These are phyloP conservation scores for Daldinia childiae DNA, from an alignment of 495 filamentous ascomycete species.

Conservation along the genomic window DNA sequence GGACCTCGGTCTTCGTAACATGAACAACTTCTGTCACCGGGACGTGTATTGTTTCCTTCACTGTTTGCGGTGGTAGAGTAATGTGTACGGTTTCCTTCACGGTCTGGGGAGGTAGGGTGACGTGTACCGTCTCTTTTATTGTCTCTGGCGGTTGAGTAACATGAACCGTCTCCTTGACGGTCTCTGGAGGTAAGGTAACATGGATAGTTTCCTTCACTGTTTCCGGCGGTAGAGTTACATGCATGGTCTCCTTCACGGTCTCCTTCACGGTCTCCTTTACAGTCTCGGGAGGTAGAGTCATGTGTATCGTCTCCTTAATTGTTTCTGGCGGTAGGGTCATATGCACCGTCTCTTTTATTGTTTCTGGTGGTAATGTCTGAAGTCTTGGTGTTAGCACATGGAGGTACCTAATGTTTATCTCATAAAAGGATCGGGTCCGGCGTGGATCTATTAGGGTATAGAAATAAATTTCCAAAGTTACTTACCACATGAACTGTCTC, in stretches of 20 bases:
- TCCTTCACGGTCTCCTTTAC: conserved; percentile 16
- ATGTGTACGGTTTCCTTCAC: conserved; percentile 29
- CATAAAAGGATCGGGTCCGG: background rate
- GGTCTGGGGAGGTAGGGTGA: conserved; percentile 14
- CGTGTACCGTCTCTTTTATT: conserved; percentile 8
- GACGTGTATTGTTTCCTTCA: conserved; percentile 34
- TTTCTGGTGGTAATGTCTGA: conserved; percentile 25
- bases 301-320: conserved; percentile 18
- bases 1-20: conserved; percentile 25
- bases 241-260: conserved; percentile 7
- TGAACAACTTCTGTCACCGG: conserved; percentile 27
- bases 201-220: conserved; percentile 15
- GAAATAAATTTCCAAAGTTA: background rate
- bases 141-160: conserved; percentile 21
- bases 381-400: conserved; percentile 7
- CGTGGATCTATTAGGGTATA: background rate
- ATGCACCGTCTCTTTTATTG: conserved; percentile 19
- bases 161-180: conserved; percentile 18
- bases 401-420: background rate
- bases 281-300: conserved; percentile 24
- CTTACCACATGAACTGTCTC: conserved; percentile 35
- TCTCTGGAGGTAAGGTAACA: conserved; percentile 6
- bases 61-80: conserved; percentile 17
- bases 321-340: conserved; percentile 24
- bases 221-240: background rate